Conservation (phyloP, 352 stramenopile species). For the Phytophthora crassamura region DNA sequence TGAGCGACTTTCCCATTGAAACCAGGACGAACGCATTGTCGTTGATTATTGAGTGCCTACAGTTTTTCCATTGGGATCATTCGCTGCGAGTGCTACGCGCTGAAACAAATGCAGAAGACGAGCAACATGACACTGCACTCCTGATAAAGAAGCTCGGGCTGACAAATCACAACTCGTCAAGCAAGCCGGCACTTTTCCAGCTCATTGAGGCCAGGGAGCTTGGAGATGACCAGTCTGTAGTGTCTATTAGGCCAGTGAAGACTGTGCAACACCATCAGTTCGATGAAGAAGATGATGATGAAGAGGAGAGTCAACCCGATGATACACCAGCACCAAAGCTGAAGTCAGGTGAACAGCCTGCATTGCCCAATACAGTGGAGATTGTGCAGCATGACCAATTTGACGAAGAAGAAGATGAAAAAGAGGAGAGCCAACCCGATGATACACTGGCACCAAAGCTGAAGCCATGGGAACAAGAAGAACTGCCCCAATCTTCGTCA, state of each 20-base stretch:
- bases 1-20: slow-evolving; percentile 40
- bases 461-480: slow-evolving; percentile 11
- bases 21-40: slow-evolving; percentile 46
- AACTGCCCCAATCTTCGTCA: no score
- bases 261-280: slow-evolving; percentile 8
- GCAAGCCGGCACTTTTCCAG: slow-evolving; percentile 38
- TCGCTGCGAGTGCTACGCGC: slow-evolving; percentile 56
- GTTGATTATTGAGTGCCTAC: slow-evolving; percentile 64
- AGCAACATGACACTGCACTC: slow-evolving; percentile 5
- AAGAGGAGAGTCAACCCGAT: not conserved
- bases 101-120: slow-evolving; percentile 43
- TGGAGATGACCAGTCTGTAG: slow-evolving; percentile 2
- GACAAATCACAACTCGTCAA: not conserved
- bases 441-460: not conserved
- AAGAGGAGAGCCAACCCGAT: not conserved
- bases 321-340: not conserved
- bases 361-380: not conserved
- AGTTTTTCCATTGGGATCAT: slow-evolving; percentile 68
- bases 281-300: slow-evolving; percentile 8
- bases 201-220: slow-evolving; percentile 29
- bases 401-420: slow-evolving; percentile 4
- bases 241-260: not conserved
- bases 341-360: slow-evolving; percentile 3
- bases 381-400: slow-evolving; percentile 1
- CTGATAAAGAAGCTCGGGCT: slow-evolving; percentile 35